These are phyloP conservation scores for Daldinia vernicosa DNA, from an alignment of 495 filamentous ascomycete genomes.

Conservation along the genomic window DNA sequence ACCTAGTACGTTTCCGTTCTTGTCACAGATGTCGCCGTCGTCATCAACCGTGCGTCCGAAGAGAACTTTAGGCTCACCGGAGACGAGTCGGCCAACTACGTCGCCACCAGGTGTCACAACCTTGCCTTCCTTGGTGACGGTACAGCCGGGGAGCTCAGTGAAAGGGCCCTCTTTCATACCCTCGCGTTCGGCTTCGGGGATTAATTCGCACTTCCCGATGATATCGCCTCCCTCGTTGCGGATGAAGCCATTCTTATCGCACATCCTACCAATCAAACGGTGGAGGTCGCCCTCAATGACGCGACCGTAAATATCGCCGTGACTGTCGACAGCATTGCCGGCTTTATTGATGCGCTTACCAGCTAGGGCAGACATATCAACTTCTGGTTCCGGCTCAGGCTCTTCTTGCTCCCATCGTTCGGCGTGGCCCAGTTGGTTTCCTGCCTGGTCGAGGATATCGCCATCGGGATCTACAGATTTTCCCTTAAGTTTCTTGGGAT, in stretches of 20 bases:
- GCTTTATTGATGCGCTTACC: constrained; percentile 88
- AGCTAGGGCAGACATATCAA: constrained; percentile 74
- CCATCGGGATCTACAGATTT: constrained; percentile 83
- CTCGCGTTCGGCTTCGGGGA: constrained; percentile 73
- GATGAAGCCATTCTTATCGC: constrained; percentile 81
- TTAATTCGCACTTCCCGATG: constrained; percentile 80
- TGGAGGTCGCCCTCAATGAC: constrained; percentile 76
- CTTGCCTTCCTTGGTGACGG: constrained; percentile 79
- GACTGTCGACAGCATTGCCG: constrained; percentile 81
- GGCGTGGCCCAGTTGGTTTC: constrained; percentile 80
- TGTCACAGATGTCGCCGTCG: constrained; percentile 83
- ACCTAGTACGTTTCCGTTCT: constrained; percentile 82
- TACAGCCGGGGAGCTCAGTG: constrained; percentile 75
- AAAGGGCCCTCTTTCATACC: constrained; percentile 80
- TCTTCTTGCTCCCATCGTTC: constrained; percentile 68
- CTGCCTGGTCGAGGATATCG: constrained; percentile 81
- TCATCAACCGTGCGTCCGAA: constrained; percentile 81
- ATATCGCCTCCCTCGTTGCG: constrained; percentile 83
- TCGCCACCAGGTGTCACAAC: constrained; percentile 68
- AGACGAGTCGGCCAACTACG: constrained; percentile 76
- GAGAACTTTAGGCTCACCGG: constrained; percentile 76
- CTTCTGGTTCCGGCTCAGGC: constrained; percentile 59
- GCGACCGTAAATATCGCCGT: constrained; percentile 78
- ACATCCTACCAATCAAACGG: constrained; percentile 79
- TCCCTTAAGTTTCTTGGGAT: constrained; percentile 76